Base-by-base conservation (phyloP, 345 rosid genomes). In the Erucastrum elatum region DNA sequence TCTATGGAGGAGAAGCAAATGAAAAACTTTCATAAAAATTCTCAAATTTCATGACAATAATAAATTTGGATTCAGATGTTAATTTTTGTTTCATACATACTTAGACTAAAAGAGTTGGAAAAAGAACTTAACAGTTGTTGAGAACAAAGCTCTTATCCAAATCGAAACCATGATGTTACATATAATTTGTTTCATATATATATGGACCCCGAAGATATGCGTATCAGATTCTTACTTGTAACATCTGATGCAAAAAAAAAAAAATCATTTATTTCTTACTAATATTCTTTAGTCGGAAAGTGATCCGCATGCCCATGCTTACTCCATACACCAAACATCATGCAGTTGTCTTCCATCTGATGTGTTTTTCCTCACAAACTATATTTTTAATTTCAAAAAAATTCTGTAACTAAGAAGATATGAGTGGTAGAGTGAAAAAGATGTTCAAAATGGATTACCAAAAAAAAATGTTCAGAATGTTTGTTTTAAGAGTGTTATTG, bases 271-370 rank as follows among this genome's bases (percentile, higher is more conserved):
- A 7, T 1, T 37, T 70, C 10, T 16, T 29, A 70, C 44, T 30
- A 10, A 25, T 35, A 34, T 64, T 16, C 17, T 30, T 29, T 58
- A 17, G 72, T 56, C 10, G 72, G 49, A 65, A 71, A 30, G 81
- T 64, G 76, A 37, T 41, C 64, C 13, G 46, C 12, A 72, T 17
- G 68, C 62, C 72, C 74, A 78, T 66, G 74, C 69, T 67, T 67
- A 31, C 31, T 73, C 29, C 77, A 72, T 73, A 66, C 30, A 55
- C 82, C 55, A 66, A 44, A 41, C 55, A 72, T 66, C 68, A 73
- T 73, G 82, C 8, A 30, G 41, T 46, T 79, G 74, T 72, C 70
- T 31, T 60, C 81, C 81, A 44, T 72, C 39, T 41, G n/a, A 78
- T 78, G 1, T 78, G 72, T 58, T 71, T 71, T 17, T 68, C 29